Conservation (phyloP, 441 rosid genomes). For the Pelargonium citronellum region DNA sequence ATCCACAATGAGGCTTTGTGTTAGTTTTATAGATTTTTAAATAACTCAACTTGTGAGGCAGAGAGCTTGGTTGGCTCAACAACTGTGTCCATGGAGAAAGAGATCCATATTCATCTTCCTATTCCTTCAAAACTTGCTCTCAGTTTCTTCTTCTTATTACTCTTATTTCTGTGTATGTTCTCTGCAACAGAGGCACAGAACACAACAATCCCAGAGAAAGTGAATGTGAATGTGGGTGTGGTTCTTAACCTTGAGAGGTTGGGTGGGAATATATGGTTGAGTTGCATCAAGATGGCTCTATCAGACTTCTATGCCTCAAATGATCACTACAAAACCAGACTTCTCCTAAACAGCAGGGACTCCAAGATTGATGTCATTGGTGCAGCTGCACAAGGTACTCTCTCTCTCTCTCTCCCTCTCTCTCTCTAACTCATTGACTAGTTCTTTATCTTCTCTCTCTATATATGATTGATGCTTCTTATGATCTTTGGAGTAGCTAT, state of each 20-base stretch:
- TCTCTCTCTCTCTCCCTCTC: not conserved
- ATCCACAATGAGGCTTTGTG: no score
- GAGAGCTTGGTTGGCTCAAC: no score
- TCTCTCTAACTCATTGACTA: not conserved
- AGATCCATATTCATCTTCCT: no score
- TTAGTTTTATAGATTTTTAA: no score
- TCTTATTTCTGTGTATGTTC: not conserved
- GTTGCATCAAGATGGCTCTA: slow-evolving; percentile 1
- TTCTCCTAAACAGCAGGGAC: not conserved
- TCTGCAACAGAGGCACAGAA: not conserved
- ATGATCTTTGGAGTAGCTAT: no score
- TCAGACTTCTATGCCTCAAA: not conserved
- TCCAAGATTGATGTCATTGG: not conserved
- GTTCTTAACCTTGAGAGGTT: not conserved
- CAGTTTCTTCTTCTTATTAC: not conserved
- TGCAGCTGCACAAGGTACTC: slow-evolving; percentile 3
- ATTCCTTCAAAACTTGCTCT: not conserved
- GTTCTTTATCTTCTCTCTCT: not conserved
- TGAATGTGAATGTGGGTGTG: slow-evolving; percentile 7
- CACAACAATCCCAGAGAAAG: not conserved
- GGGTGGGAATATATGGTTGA: not conserved
- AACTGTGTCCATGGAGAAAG: no score
- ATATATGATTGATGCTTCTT: not conserved
- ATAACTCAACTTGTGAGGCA: no score
- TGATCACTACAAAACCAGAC: not conserved